Percentiles rank a stretch among this genome's conserved stretches.
These are phyloP conservation scores for Trypanosoma congolense DNA, from an alignment of 208 protist species.

Conservation along the genomic window DNA sequence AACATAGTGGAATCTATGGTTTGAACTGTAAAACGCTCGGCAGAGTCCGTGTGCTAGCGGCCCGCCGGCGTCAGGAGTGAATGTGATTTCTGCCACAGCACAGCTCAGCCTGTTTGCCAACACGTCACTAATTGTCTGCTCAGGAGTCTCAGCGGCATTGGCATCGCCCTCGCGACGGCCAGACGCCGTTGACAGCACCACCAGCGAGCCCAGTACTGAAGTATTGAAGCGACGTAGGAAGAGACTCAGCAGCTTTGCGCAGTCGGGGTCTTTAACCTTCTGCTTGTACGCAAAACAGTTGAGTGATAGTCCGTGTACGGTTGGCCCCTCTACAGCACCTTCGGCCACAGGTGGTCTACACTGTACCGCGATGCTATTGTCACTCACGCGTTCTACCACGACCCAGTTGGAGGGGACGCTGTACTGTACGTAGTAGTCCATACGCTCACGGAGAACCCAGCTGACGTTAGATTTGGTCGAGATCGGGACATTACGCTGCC, in stretches of 20 bases:
- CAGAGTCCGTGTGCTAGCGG: conserved; percentile 66
- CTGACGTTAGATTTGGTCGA: conserved; percentile 49
- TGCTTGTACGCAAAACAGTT: conserved; percentile 82
- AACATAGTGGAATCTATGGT: conserved; percentile 72
- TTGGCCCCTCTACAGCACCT: conserved; percentile 9
- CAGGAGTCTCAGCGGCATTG: conserved; percentile 1
- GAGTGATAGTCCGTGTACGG: conserved; percentile 68
- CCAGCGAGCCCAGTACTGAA: conserved; percentile 66
- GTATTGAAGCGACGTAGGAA: conserved; percentile 79
- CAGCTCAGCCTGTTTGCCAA: conserved; percentile 48
- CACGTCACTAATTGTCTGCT: conserved; percentile 29
- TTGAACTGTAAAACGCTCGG: conserved; percentile 78
- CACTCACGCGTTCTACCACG: conserved; percentile 50
- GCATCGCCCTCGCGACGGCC: not conserved
- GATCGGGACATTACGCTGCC: conserved; percentile 9
- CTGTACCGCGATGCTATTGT: conserved; percentile 77
- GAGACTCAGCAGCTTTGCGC: conserved; percentile 47
- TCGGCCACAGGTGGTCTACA: conserved; percentile 38
- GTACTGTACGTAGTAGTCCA: conserved; percentile 84
- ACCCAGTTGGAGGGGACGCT: conserved; percentile 61
- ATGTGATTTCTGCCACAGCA: conserved; percentile 70
- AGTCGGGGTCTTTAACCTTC: conserved; percentile 52
- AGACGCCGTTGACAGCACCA: conserved; percentile 29
- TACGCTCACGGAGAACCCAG: conserved; percentile 72
- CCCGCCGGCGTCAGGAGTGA: conserved; percentile 48